A percentile compares a stretch with the other conserved stretches of the same genome.
Conservation (phyloP, 345 rosid genomes). For the Rhizophora mangle region DNA sequence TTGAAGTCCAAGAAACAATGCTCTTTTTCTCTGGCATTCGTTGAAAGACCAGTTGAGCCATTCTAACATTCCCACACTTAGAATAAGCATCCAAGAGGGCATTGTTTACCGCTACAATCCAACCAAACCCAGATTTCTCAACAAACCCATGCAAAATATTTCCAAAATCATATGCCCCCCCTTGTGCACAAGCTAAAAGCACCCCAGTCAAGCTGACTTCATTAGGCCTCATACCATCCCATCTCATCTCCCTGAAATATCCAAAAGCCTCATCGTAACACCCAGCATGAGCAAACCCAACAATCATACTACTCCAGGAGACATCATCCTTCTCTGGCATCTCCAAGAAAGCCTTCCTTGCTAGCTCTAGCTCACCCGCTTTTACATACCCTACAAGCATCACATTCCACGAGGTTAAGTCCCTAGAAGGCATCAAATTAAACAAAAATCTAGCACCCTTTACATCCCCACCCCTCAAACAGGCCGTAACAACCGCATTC, state of each 20-base stretch:
- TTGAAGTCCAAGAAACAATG: conserved; percentile 83
- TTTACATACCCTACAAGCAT: conserved; percentile 81
- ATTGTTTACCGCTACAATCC: conserved; percentile 73
- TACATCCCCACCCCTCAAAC: conserved; percentile 37
- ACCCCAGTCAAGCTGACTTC: conserved; percentile 87
- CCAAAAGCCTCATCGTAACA: conserved; percentile 40
- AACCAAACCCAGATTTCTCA: conserved; percentile 68
- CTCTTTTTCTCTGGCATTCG: conserved; percentile 56
- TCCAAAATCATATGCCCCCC: conserved; percentile 79
- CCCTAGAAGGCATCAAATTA: conserved; percentile 35
- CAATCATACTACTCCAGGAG: conserved; percentile 65
- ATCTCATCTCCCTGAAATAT: conserved; percentile 43
- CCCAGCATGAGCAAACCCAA: conserved; percentile 48
- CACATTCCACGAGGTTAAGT: conserved; percentile 85
- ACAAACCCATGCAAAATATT: conserved; percentile 75
- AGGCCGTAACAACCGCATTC: conserved; percentile 51
- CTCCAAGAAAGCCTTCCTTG: conserved; percentile 59
- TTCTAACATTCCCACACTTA: conserved; percentile 68
- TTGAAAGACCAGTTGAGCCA: conserved; percentile 66
- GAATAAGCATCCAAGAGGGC: conserved; percentile 77
- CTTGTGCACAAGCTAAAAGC: conserved; percentile 89
- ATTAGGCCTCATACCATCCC: conserved; percentile 32
- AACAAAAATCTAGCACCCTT: conserved; percentile 33
- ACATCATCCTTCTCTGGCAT: conserved; percentile 60
- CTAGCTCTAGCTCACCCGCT: conserved; percentile 60